phyloP scores from a whole-genome alignment of 352 stramenopile species.

The Pythium monospermum region DNA sequence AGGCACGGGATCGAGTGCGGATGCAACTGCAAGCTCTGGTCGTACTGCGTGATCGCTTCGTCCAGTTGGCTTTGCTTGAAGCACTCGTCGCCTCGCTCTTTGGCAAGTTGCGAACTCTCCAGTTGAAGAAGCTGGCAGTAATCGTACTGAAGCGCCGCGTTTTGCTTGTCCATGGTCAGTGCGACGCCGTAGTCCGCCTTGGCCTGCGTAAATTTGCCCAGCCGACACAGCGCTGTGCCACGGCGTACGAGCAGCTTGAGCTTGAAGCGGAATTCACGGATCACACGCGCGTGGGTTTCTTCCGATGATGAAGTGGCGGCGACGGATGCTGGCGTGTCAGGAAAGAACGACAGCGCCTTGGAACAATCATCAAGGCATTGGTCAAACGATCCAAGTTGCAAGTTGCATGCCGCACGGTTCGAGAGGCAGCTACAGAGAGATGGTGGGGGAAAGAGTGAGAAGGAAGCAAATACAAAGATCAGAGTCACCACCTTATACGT shows the following conservation, averaged over 20 bases:
- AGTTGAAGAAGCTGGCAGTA: conserved; percentile 57
- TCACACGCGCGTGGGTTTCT: conserved; percentile 20
- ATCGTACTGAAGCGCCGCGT: conserved; percentile 56
- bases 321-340: conserved; percentile 38
- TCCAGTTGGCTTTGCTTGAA: conserved; percentile 39
- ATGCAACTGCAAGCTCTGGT: conserved; percentile 49
- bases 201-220: conserved; percentile 49
- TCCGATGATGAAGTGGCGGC: background rate
- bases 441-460: too few species aligned
- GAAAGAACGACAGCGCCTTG: conserved; percentile 54
- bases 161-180: conserved; percentile 72
- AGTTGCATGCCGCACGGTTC: conserved; percentile 59
- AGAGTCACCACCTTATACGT: conserved; percentile 1
- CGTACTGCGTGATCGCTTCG: conserved; percentile 47
- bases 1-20: conserved; percentile 62
- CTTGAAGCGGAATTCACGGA: conserved; percentile 62
- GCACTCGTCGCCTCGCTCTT: conserved; percentile 39
- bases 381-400: conserved; percentile 59
- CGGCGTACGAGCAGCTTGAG: conserved; percentile 72
- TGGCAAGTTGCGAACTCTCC: conserved; percentile 49
- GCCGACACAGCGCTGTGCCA: conserved; percentile 59
- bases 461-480: background rate
- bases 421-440: conserved; percentile 30
- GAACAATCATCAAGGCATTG: conserved; percentile 67
- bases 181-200: conserved; percentile 81